phyloP scores from a whole-genome alignment of 441 rosid species.

The Isatis lusitanica region DNA sequence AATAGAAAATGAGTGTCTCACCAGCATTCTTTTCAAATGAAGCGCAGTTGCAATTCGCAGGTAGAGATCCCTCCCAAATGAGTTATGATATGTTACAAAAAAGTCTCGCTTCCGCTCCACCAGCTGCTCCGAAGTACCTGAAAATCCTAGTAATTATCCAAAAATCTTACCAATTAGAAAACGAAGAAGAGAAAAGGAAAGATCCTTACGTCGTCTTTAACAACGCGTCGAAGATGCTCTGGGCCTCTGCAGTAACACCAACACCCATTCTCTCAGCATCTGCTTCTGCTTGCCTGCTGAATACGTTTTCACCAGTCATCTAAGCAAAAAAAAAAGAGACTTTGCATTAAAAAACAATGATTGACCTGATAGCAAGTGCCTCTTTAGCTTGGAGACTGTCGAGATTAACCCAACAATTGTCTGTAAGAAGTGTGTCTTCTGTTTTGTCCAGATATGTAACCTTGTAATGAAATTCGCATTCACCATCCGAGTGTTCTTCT shows the following conservation, averaged over 20 bases:
- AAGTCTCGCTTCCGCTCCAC: slow-evolving; percentile 99
- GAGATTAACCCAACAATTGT: slow-evolving; percentile 64
- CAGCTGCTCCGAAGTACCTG: slow-evolving; percentile 68
- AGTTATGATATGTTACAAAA: slow-evolving; percentile 89
- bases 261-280: slow-evolving; percentile 90
- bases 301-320: too few species aligned
- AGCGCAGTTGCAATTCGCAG: slow-evolving; percentile 96
- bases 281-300: slow-evolving; percentile 89
- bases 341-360: background rate
- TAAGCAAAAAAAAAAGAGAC: background rate
- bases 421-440: slow-evolving; percentile 70
- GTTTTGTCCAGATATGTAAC: slow-evolving; percentile 62
- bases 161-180: background rate
- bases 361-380: slow-evolving; percentile 71
- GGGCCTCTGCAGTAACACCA: slow-evolving; percentile 87
- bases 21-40: slow-evolving; percentile 97
- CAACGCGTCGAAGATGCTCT: slow-evolving; percentile 80
- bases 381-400: slow-evolving; percentile 64
- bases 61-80: slow-evolving; percentile 89
- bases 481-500: slow-evolving; percentile 70
- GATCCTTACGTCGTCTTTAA: slow-evolving; percentile 74
- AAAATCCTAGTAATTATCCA: background rate
- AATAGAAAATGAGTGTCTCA: slow-evolving; percentile 35
- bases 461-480: slow-evolving; percentile 75
- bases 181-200: background rate